Evolutionary conservation across 768 basidiomycete species (phyloP).

Genomic region (Chalciporus chontae): DNA sequence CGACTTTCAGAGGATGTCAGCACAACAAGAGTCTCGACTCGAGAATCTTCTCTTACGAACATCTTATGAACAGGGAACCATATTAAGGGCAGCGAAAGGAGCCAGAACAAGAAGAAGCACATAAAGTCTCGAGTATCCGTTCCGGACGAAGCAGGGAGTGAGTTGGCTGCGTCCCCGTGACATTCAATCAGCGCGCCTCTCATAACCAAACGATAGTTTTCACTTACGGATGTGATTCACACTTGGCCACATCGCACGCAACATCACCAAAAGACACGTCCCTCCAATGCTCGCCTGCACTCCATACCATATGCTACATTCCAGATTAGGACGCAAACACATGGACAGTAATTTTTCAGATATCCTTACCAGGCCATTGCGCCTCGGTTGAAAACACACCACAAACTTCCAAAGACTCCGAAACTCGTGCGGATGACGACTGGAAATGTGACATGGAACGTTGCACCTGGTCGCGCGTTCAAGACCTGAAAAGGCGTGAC

Average conservation of each 20-base stretch:
- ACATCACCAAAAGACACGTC: constrained; percentile 67
- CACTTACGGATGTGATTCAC: constrained; percentile 60
- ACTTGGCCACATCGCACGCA: constrained; percentile 75
- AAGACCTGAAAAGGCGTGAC: constrained; percentile 70
- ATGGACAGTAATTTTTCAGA: constrained; percentile 17
- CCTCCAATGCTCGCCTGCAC: constrained; percentile 85
- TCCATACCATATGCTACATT: constrained; percentile 65
- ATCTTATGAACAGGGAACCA: constrained; percentile 84
- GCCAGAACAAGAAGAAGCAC: constrained; percentile 86
- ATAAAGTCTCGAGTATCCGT: constrained; percentile 73
- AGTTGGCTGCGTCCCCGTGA: constrained; percentile 47
- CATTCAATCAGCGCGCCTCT: neutral
- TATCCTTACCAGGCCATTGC: constrained; percentile 64
- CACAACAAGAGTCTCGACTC: neutral
- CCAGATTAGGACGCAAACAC: constrained; percentile 12
- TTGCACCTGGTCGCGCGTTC: constrained; percentile 75
- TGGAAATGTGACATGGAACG: constrained; percentile 76
- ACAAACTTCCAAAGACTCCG: constrained; percentile 73
- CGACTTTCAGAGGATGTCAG: constrained; percentile 40
- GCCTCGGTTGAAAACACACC: constrained; percentile 76
- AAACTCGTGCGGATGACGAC: constrained; percentile 73
- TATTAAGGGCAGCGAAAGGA: constrained; percentile 73
- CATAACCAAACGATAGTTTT: constrained; percentile 1
- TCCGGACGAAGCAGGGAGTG: constrained; percentile 68
- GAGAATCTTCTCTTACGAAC: constrained; percentile 37